Base-by-base conservation (phyloP, 495 filamentous ascomycete species). In the Penicillium soppii region DNA sequence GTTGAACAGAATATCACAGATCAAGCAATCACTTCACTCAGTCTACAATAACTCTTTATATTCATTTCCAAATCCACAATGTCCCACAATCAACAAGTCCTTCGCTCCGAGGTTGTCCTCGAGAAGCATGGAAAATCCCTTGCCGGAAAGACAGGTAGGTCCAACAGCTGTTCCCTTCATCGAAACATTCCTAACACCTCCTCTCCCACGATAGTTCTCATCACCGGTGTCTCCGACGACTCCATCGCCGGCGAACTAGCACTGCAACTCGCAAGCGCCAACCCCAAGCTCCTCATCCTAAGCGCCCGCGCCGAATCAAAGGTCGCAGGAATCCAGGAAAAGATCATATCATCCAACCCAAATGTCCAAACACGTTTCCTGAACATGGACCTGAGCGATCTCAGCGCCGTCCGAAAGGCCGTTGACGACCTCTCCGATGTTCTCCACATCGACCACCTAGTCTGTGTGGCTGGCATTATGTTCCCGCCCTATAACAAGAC, bases 211-310 rank as follows among this genome's bases (percentile, higher is more conserved):
- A 22, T 13, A 62, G 59, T 62, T 3, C 38, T 62, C 5, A 56
- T 62, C 20, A 62, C 59, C n/a, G 59, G 59, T 16, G 48, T 62
- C 19, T 52, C 59, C 9, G 20, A 51, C 17, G 30, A 59, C 6
- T 62, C 59, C 15, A 62, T 62, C 12, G 59, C 56, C 7, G 59
- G 56, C 22, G 55, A 62, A 32, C 56, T 62, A 1, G 59, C 52
- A 9, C 5, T 62, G 3, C 59, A 59, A 21, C 43, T 62, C 2
- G 10, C 56, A 3, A 12, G 35, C 21, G 52, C 46, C 15, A 6
- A 53, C 19, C 59, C 59, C 2, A 55, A 52, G 13, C 52, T 59
- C 17, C 52, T 62, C 10, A 56, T 59, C 36, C 49, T 62, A 7
- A 56, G 47, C 15, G 59, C 59, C 5, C 52, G 59, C 6, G 26